Evolutionary conservation across 257 asterid genomes (phyloP).

Genomic region (Plantago major): DNA sequence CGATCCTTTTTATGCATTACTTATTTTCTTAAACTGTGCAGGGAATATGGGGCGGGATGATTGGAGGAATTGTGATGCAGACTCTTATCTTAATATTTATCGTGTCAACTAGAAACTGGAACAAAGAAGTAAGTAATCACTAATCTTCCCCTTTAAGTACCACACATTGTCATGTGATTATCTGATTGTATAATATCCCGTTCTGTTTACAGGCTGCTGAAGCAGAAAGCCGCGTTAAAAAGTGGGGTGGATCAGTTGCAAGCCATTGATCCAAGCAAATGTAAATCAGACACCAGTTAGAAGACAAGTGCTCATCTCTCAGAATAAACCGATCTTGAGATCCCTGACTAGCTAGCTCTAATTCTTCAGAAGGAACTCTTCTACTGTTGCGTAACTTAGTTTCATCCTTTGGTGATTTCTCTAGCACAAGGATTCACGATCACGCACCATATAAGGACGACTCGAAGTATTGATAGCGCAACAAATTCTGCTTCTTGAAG

Average conservation of each 20-base stretch:
- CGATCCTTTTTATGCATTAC: neutral
- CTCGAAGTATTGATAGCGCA: neutral
- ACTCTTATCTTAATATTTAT: constrained; percentile 54
- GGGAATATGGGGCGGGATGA: constrained; percentile 95
- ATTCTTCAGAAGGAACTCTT: neutral
- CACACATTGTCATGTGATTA: neutral
- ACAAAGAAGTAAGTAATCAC: constrained; percentile 51
- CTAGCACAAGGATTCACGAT: too few species aligned
- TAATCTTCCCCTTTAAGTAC: neutral
- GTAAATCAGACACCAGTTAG: too few species aligned
- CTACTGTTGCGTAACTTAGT: neutral
- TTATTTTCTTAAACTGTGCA: constrained; percentile 27
- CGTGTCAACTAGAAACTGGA: constrained; percentile 60
- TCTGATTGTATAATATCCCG: neutral
- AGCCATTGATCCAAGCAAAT: constrained; percentile 24
- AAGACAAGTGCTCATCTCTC: too few species aligned
- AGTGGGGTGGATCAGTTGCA: constrained; percentile 52
- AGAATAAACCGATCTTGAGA: neutral
- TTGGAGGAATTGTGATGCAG: constrained; percentile 70
- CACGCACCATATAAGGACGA: too few species aligned
- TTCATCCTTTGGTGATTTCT: neutral
- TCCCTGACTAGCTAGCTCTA: neutral
- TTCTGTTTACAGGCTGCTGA: constrained; percentile 43
- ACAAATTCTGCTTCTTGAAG: neutral
- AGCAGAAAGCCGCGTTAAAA: constrained; percentile 52